These are phyloP conservation scores for Casuarina glauca DNA, from an alignment of 306 rosid genomes.

Conservation along the genomic window DNA sequence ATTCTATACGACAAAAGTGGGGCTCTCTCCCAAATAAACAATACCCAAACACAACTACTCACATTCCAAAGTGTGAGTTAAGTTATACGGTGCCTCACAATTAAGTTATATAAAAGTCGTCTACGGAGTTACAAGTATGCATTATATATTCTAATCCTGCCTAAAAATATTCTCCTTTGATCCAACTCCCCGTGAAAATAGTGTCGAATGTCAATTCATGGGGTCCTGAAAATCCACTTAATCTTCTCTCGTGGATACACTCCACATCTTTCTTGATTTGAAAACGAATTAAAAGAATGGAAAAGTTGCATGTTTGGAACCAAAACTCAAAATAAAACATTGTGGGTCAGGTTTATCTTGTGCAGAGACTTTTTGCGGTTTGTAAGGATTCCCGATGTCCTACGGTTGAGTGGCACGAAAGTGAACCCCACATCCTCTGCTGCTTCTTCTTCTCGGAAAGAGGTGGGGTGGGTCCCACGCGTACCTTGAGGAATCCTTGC, in stretches of 20 bases:
- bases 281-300: background rate
- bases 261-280: background rate
- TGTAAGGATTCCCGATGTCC: constrained; percentile 27
- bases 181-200: background rate
- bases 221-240: background rate
- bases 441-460: constrained; percentile 13
- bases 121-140: background rate
- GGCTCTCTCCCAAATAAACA: background rate
- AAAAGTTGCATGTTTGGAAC: background rate
- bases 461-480: constrained; percentile 22
- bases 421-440: constrained; percentile 3
- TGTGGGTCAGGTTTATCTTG: constrained; percentile 31
- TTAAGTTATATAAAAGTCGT: background rate
- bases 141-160: no score
- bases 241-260: background rate
- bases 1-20: constrained; percentile 12
- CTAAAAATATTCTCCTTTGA: background rate
- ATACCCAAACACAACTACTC: constrained; percentile 26
- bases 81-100: background rate
- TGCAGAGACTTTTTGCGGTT: constrained; percentile 20
- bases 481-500: constrained; percentile 22
- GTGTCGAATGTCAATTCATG: constrained; percentile 17
- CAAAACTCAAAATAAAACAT: background rate
- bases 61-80: constrained; percentile 28
- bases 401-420: constrained; percentile 25